Conservation (phyloP, 805 yeast genomes). For the Hanseniaspora pseudoguilliermondii region DNA sequence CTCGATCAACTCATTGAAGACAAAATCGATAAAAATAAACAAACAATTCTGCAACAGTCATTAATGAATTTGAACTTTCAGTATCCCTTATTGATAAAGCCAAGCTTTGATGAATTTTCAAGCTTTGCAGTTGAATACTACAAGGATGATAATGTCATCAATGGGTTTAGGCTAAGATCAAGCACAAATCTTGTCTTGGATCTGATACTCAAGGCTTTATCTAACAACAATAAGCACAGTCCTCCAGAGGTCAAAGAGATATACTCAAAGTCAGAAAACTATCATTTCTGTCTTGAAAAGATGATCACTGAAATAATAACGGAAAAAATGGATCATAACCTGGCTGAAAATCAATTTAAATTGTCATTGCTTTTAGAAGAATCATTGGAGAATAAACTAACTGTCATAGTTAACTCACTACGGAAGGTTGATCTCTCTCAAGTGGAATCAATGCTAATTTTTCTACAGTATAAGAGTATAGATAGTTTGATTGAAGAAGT, state of each 20-base stretch:
- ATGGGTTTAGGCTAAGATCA: neutral
- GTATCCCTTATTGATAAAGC: conserved; percentile 3
- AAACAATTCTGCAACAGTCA: conserved; percentile 14
- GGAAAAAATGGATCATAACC: conserved; percentile 16
- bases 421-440: conserved; percentile 23
- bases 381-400: conserved; percentile 14
- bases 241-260: conserved; percentile 19
- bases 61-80: conserved; percentile 17
- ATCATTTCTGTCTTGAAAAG: conserved; percentile 27
- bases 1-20: conserved; percentile 15
- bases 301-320: conserved; percentile 22
- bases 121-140: neutral
- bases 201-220: conserved; percentile 8
- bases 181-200: conserved; percentile 17
- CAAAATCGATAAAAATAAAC: neutral
- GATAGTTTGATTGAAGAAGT: neutral
- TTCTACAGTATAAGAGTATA: neutral
- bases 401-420: conserved; percentile 26
- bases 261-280: conserved; percentile 21
- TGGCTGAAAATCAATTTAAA: neutral
- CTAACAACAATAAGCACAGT: neutral
- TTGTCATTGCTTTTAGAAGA: conserved; percentile 18
- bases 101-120: neutral
- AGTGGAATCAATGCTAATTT: conserved; percentile 14
- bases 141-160: neutral